Percentiles rank a stretch among this genome's conserved stretches.
Evolutionary conservation across 1,284 basidiomycete species (phyloP).

Genomic region (Wolfiporia cocos): DNA sequence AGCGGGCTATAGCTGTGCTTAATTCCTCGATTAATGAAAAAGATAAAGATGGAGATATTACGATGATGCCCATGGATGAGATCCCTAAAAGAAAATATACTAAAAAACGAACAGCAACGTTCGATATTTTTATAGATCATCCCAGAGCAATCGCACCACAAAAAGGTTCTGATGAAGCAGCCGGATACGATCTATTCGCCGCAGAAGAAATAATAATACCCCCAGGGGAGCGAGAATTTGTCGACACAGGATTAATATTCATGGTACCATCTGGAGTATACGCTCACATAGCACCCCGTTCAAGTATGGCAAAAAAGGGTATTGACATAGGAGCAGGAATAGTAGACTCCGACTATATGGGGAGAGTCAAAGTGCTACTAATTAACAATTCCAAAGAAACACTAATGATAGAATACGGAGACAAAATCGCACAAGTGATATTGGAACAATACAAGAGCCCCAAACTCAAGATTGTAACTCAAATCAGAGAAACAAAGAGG

Average conservation of each 20-base stretch:
- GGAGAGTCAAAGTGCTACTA: background rate
- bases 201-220: background rate
- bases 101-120: too few relatives aligned
- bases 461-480: slow-evolving; percentile 1
- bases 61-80: too few relatives aligned
- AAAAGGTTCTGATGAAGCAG: background rate
- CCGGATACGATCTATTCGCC: background rate
- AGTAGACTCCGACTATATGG: too few relatives aligned
- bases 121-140: too few relatives aligned
- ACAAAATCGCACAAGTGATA: background rate
- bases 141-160: too few relatives aligned
- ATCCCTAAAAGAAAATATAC: too few relatives aligned
- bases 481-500: background rate
- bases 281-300: background rate
- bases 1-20: too few relatives aligned
- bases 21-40: too few relatives aligned
- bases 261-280: background rate
- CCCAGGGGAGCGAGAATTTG: background rate
- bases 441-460: too few relatives aligned
- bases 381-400: background rate
- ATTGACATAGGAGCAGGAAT: too few relatives aligned
- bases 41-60: too few relatives aligned
- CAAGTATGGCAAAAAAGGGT: background rate
- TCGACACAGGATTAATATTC: too few relatives aligned
- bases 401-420: background rate